Conservation (phyloP, 768 basidiomycete genomes). For the Terana coerulea region DNA sequence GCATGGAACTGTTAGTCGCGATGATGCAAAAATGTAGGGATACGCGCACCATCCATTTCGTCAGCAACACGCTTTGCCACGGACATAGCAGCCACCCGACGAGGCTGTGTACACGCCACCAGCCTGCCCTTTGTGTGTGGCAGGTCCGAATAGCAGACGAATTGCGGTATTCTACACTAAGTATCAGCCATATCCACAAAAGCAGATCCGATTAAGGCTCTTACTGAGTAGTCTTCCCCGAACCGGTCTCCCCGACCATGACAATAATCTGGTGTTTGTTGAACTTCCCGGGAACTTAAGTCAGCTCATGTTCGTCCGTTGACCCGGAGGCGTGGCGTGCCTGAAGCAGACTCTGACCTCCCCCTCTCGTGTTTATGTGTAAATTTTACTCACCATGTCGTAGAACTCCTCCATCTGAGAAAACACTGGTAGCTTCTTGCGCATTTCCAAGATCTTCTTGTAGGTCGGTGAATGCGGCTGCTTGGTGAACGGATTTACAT, state of each 20-base stretch:
- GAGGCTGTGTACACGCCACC: constrained; percentile 95
- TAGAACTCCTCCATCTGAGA: constrained; percentile 92
- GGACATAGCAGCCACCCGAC: constrained; percentile 96
- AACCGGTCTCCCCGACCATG: constrained; percentile 93
- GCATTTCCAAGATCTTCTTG: constrained; percentile 76
- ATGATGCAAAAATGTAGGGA: background rate
- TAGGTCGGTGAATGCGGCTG: constrained; percentile 73
- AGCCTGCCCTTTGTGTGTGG: constrained; percentile 88
- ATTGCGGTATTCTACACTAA: constrained; percentile 82
- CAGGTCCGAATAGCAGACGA: constrained; percentile 89
- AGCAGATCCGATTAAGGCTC: constrained; percentile 21
- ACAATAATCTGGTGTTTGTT: constrained; percentile 79
- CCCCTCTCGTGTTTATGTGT: constrained; percentile 14
- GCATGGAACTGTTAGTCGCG: constrained; percentile 11
- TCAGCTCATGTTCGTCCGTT: constrained; percentile 23
- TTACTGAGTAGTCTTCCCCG: constrained; percentile 94
- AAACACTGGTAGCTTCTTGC: constrained; percentile 90
- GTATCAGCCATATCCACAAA: constrained; percentile 12
- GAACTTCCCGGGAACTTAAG: constrained; percentile 51
- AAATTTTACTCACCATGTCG: constrained; percentile 61
- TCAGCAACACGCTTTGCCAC: constrained; percentile 98
- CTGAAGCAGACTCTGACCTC: constrained; percentile 29
- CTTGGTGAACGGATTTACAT: constrained; percentile 88
- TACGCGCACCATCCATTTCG: constrained; percentile 96
- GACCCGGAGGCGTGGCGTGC: constrained; percentile 17